Percentiles rank a stretch among this genome's conserved stretches.
These are phyloP conservation scores for Cystofilobasidium ferigula DNA, from an alignment of 768 basidiomycete genomes.

Conservation along the genomic window DNA sequence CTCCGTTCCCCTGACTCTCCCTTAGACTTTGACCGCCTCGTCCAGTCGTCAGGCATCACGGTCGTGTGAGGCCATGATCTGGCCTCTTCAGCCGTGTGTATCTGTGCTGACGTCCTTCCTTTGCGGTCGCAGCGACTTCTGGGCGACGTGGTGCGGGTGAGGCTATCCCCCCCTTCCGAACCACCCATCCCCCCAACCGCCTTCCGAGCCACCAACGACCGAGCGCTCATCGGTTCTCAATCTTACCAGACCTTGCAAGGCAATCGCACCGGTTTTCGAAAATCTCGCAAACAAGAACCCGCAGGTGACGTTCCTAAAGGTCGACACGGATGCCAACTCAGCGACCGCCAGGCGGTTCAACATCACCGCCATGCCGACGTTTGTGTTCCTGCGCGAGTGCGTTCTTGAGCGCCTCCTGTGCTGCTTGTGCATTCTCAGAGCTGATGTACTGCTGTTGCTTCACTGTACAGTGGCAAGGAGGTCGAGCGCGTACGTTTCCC, in stretches of 20 bases:
- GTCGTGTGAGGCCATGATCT: background rate
- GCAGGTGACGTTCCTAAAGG: constrained; percentile 14
- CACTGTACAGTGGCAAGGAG: background rate
- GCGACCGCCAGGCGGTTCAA: constrained; percentile 10
- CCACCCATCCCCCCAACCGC: background rate
- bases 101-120: background rate
- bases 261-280: background rate
- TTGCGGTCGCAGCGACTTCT: background rate
- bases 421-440: too few relatives aligned
- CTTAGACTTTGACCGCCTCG: background rate
- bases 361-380: constrained; percentile 22
- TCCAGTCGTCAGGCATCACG: background rate
- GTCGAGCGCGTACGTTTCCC: background rate
- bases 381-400: constrained; percentile 20
- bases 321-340: constrained; percentile 18
- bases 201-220: background rate
- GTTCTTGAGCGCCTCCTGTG: background rate
- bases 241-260: background rate
- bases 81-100: background rate
- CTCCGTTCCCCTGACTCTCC: background rate
- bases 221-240: background rate
- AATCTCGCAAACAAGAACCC: background rate
- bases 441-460: background rate
- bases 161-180: background rate
- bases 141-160: background rate